These are phyloP conservation scores for Hypoxylon sp. DNA, from an alignment of 2,329 filamentous ascomycete genomes.

Conservation along the genomic window DNA sequence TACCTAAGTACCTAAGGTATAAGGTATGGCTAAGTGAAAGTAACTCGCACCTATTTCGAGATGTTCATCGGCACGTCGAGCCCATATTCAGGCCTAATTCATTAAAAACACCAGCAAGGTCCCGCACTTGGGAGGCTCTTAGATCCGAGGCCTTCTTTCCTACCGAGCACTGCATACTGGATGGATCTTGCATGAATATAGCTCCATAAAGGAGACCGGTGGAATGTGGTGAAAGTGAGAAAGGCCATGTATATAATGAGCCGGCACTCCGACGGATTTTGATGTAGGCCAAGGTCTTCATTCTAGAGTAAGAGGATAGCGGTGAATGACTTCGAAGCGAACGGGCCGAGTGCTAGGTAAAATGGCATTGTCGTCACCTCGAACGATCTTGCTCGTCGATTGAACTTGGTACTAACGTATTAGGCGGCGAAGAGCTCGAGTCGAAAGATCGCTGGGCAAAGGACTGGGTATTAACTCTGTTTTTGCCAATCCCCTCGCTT, in stretches of 20 bases:
- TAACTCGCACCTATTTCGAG: background rate
- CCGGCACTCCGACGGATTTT: no score
- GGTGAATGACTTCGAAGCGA: background rate
- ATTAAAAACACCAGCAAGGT: background rate
- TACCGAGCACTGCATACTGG: background rate
- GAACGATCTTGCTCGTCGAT: no score
- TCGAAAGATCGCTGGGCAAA: no score
- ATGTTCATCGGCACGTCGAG: background rate
- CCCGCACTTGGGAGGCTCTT: background rate
- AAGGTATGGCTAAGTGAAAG: background rate
- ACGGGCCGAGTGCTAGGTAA: background rate
- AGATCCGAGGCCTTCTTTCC: background rate
- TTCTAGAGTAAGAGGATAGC: background rate
- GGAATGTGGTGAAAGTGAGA: no score
- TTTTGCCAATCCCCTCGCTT: no score
- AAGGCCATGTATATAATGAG: no score
- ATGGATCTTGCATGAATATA: no score
- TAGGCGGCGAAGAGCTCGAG: no score
- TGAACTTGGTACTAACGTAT: no score
- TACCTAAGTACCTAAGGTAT: background rate
- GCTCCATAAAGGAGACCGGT: no score
- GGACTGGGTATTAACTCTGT: no score
- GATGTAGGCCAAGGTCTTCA: no score
- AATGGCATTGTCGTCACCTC: background rate
- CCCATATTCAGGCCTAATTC: background rate